Evolutionary conservation across 2,329 filamentous ascomycete species (phyloP).

Genomic region (Pseudogymnoascus sp.): DNA sequence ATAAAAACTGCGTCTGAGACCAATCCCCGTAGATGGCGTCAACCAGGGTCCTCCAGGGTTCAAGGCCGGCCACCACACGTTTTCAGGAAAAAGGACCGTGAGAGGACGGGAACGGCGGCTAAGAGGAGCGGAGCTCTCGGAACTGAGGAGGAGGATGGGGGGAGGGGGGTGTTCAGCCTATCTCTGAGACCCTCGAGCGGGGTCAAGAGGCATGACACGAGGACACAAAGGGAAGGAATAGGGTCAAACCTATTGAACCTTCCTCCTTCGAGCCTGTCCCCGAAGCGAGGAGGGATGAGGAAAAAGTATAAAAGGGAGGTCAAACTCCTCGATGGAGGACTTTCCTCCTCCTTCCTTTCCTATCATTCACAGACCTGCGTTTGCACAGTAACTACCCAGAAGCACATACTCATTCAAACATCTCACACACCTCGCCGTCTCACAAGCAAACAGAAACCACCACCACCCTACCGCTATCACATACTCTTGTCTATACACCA

Average conservation of each 20-base stretch:
- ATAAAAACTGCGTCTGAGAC: slow-evolving; percentile 21
- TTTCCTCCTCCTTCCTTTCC: slow-evolving; percentile 46
- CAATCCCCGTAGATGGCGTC: slow-evolving; percentile 23
- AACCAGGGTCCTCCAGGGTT: slow-evolving; percentile 23
- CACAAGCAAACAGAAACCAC: slow-evolving; percentile 14
- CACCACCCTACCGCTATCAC: slow-evolving; percentile 15
- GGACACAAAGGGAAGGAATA: slow-evolving; percentile 22
- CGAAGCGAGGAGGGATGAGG: slow-evolving; percentile 25
- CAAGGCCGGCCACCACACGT: slow-evolving; percentile 20
- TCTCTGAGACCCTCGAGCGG: slow-evolving; percentile 29
- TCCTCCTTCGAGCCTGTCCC: slow-evolving; percentile 22
- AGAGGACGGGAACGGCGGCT: slow-evolving; percentile 23
- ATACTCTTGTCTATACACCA: slow-evolving; percentile 19
- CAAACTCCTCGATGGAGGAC: slow-evolving; percentile 36
- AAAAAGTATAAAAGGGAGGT: slow-evolving; percentile 57
- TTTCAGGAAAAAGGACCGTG: slow-evolving; percentile 23
- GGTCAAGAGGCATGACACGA: slow-evolving; percentile 25
- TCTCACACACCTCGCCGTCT: slow-evolving; percentile 20
- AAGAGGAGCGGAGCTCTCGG: slow-evolving; percentile 11
- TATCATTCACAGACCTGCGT: slow-evolving; percentile 27
- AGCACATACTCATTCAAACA: slow-evolving; percentile 19
- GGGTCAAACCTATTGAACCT: slow-evolving; percentile 26
- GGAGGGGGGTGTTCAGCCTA: slow-evolving; percentile 23
- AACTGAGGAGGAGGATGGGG: slow-evolving; percentile 14
- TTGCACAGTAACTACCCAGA: slow-evolving; percentile 7